Percentiles rank a stretch among this genome's conserved stretches.
phyloP scores from a whole-genome alignment of 805 yeast species.

The Spathaspora arborariae region DNA sequence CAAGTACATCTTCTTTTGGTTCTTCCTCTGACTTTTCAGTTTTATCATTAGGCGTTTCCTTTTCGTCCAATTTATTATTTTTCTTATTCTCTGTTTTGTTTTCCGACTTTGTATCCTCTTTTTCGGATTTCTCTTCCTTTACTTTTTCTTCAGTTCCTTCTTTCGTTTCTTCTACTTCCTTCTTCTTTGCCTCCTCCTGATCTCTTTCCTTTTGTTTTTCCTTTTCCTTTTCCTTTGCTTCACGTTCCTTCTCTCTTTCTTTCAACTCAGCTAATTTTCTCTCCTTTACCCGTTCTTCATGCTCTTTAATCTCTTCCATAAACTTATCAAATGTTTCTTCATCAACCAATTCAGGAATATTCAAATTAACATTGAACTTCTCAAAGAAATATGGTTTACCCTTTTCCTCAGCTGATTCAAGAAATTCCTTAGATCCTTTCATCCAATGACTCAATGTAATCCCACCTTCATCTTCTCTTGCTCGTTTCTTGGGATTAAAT shows the following conservation, averaged over 20 bases:
- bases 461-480: constrained; percentile 46
- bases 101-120: background rate
- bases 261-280: constrained; percentile 11
- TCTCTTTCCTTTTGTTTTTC: constrained; percentile 12
- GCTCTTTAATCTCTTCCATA: constrained; percentile 40
- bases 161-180: constrained; percentile 1
- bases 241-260: constrained; percentile 12
- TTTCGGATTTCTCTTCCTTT: constrained; percentile 7
- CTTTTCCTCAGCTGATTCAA: constrained; percentile 26
- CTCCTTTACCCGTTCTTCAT: constrained; percentile 14
- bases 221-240: constrained; percentile 12
- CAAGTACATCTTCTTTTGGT: background rate
- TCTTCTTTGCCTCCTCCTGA: constrained; percentile 14
- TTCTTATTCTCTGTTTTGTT: constrained; percentile 6
- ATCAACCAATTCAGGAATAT: constrained; percentile 62
- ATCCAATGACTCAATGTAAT: constrained; percentile 75
- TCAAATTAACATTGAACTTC: constrained; percentile 65
- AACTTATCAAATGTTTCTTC: constrained; percentile 56
- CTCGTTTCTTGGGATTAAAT: constrained; percentile 53
- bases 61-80: constrained; percentile 2
- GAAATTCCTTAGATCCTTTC: constrained; percentile 56
- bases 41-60: background rate
- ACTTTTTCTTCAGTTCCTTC: constrained; percentile 17
- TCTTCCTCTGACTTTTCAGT: constrained; percentile 18
- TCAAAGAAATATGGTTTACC: constrained; percentile 60